phyloP scores from a whole-genome alignment of 202 grass and related monocot species.

The Digitaria exilis region DNA sequence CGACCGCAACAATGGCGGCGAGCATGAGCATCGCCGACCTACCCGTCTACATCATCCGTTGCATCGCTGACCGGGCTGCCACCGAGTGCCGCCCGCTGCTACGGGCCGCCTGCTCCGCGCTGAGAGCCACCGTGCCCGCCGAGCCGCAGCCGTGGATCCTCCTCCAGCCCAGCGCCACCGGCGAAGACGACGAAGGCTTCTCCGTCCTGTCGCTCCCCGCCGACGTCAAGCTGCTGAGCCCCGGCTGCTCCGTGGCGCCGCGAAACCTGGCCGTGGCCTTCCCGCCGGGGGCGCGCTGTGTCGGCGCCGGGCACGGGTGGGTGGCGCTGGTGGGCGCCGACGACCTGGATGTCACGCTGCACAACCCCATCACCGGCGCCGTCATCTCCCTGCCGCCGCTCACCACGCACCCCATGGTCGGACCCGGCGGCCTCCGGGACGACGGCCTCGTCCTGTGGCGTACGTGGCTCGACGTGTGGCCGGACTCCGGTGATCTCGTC shows the following conservation, averaged over 20 bases:
- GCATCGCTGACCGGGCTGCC: neutral
- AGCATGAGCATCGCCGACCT: neutral
- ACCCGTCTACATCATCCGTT: neutral
- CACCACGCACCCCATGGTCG: neutral
- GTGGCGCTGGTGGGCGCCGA: too few relatives aligned
- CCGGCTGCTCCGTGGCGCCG: too few relatives aligned
- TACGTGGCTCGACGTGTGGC: accelerated
- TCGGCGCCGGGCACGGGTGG: too few relatives aligned
- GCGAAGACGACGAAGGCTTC: too few relatives aligned
- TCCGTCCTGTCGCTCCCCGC: too few relatives aligned
- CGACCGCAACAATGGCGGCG: neutral
- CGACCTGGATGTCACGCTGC: too few relatives aligned
- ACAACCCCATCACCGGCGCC: too few relatives aligned
- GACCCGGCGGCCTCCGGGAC: neutral
- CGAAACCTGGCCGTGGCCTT: too few relatives aligned
- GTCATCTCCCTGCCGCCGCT: neutral
- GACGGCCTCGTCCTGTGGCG: neutral
- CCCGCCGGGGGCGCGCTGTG: too few relatives aligned
- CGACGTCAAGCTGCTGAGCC: too few relatives aligned
- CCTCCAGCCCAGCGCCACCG: neutral
- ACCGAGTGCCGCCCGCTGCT: neutral
- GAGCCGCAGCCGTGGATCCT: neutral
- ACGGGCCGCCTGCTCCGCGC: neutral
- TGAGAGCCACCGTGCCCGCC: neutral
- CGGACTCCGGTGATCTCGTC: neutral